Evolutionary conservation across 2,329 filamentous ascomycete species (phyloP), one percentile per base, ranked within the genome.

Genomic region (Rhynchosporium agropyri): DNA sequence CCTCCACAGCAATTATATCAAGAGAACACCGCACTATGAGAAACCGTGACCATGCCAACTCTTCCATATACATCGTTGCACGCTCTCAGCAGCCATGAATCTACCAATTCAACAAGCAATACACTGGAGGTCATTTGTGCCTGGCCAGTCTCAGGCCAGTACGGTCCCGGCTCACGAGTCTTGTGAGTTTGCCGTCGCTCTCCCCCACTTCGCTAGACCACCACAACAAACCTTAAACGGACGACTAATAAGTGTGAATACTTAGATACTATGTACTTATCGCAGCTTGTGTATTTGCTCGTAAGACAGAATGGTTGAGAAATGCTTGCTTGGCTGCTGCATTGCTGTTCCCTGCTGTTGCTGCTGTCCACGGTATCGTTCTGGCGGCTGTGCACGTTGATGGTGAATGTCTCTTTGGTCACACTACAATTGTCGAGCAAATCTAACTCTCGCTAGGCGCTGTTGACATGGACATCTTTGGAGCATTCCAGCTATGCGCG

Each of bases 381-480:
- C 78, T 89, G 6, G 82, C 85, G 0, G 78, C 79, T 3, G 68
- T 86, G 10, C 86, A 89, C 70, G 77, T 80, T n/a, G 76, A 84
- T 62, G 78, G 86, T 87, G 68, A 75, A 83, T 70, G 28, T 26
- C 20, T 13, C 42, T 31, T 0, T 45, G 13, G n/a, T 49, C 29
- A 26, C n/a, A 31, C n/a, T 46, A 15, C 12, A 58, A 3, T 58
- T 48, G 4, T 20, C 29, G 29, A n/a, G 48, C 64, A 31, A 58
- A 10, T 8, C 10, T 63, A 20, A 20, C 20, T 20, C 20, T 20
- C 20, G 20, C 29, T 62, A 88, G 86, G 77, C 58, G 86, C 84
- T 13, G 81, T 89, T 13, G 87, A 89, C 69, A 84, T 90, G 81
- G 87, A 90, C 67, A 77, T 89, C 3, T 90, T 83, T 62, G 87